These are phyloP conservation scores for Citrus unshiu DNA, from an alignment of 345 rosid genomes.

Conservation along the genomic window DNA sequence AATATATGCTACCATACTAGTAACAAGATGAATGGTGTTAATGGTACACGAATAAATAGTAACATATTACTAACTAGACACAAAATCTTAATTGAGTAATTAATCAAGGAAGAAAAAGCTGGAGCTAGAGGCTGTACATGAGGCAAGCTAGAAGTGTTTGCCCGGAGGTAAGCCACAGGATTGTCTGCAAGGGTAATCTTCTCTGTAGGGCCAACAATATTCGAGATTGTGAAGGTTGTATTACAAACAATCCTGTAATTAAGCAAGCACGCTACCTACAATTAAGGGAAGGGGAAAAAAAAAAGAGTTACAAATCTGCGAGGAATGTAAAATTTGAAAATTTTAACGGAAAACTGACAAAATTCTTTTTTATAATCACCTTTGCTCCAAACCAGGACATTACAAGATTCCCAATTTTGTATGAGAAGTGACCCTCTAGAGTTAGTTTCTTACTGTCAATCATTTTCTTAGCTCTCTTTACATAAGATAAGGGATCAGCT, in stretches of 20 bases:
- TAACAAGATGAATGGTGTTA: too few species aligned
- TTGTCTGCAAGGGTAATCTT: constrained; percentile 41
- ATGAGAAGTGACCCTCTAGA: constrained; percentile 51
- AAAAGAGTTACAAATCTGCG: not conserved
- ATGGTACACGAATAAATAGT: too few species aligned
- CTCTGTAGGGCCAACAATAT: constrained; percentile 50
- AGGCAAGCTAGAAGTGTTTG: constrained; percentile 35
- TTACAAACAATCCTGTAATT: constrained; percentile 49
- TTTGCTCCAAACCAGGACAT: constrained; percentile 45
- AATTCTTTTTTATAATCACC: constrained; percentile 16
- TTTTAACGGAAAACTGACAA: not conserved
- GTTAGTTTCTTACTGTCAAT: constrained; percentile 46
- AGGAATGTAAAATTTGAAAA: not conserved
- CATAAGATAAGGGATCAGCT: constrained; percentile 31
- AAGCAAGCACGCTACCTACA: constrained; percentile 42
- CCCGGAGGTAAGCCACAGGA: constrained; percentile 41
- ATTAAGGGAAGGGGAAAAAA: not conserved
- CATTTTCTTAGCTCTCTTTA: constrained; percentile 51
- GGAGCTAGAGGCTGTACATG: constrained; percentile 30
- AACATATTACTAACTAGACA: not conserved
- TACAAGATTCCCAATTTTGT: constrained; percentile 26
- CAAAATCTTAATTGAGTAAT: not conserved
- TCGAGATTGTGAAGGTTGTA: constrained; percentile 52
- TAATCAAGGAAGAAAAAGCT: not conserved
- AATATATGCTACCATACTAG: too few species aligned